These are phyloP conservation scores for Calendula officinalis DNA, from an alignment of 129 eudicot species.

Conservation along the genomic window DNA sequence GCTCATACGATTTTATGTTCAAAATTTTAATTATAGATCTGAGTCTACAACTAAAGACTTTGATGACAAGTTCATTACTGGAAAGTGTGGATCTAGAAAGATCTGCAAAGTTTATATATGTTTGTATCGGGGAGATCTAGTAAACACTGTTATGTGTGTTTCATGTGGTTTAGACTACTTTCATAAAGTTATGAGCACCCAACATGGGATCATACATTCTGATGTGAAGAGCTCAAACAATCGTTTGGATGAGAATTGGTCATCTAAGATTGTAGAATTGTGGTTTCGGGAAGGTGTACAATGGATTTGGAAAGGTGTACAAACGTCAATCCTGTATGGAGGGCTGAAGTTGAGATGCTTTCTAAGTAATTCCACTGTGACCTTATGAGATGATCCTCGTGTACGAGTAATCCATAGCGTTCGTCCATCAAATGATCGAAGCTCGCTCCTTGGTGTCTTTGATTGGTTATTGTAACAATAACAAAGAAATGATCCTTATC, in stretches of 20 bases:
- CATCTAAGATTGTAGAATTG: not conserved
- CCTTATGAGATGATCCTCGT: not conserved
- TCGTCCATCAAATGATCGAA: no score
- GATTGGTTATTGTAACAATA: no score
- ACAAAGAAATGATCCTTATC: no score
- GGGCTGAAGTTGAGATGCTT: not conserved
- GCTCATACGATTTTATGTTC: no score
- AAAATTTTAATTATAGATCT: no score
- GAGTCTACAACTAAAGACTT: not conserved
- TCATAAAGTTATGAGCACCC: not conserved
- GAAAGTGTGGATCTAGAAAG: not conserved
- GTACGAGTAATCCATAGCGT: not conserved
- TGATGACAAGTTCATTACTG: not conserved
- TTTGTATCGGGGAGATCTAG: not conserved
- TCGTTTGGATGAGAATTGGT: not conserved
- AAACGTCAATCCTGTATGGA: not conserved
- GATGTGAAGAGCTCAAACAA: not conserved
- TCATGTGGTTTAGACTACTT: slow-evolving; percentile 10
- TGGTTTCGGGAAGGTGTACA: not conserved
- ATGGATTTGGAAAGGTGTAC: slow-evolving; percentile 8
- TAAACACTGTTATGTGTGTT: not conserved
- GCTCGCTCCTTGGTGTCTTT: no score
- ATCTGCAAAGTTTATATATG: no score
- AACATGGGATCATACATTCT: no score
- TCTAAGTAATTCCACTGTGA: not conserved